Evolutionary conservation across 257 asterid genomes (phyloP), one percentile per base, ranked within the genome.

Genomic region (Ilex aquifolium): DNA sequence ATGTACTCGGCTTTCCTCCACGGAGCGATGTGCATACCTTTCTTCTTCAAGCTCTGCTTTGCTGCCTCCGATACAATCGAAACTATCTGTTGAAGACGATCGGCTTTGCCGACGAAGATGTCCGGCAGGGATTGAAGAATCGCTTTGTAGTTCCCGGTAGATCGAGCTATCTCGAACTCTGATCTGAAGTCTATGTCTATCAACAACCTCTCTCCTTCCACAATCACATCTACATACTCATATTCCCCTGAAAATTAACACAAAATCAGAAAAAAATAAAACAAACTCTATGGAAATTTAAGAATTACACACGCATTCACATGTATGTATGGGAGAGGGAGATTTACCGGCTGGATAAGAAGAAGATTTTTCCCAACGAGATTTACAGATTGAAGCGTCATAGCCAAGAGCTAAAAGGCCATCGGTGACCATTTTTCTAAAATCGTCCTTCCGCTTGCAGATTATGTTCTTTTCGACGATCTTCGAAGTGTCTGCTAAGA

Each of bases 1-100:
- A 81, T 72, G 77, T 88, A 91, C 50, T 91, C 96, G 6, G 82
- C 63, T 75, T 87, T 91, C 13, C 98, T 95, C 98, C 98, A 91
- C 6, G 98, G 96, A 39, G 98, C 85, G 42, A 91, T 71, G 63
- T 91, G 95, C 98, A 91, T 88, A 27, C 95, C 98, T 71, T 91
- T 91, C 87, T 83, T 91, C 78, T 86, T 91, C 53, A 91, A 76
- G 75, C 98, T 91, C 62, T 54, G 80, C 61, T 80, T 77, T 10
- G 90, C 95, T 6, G 95, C 92, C 21, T 88, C 98, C 57, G 96
- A 78, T 2, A 83, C 92, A 42, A 91, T 72, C 9, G 88, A 80
- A 0, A 91, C 82, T 66, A 91, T 88, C 76, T 91, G 95, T 31
- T 77, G 78, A 13, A 91, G 79, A 15, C 98, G 95, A 63, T 91